A percentile compares a stretch with the other conserved stretches of the same genome.
Conservation (phyloP, 331 rosid genomes). For the Telfairia occidentalis region DNA sequence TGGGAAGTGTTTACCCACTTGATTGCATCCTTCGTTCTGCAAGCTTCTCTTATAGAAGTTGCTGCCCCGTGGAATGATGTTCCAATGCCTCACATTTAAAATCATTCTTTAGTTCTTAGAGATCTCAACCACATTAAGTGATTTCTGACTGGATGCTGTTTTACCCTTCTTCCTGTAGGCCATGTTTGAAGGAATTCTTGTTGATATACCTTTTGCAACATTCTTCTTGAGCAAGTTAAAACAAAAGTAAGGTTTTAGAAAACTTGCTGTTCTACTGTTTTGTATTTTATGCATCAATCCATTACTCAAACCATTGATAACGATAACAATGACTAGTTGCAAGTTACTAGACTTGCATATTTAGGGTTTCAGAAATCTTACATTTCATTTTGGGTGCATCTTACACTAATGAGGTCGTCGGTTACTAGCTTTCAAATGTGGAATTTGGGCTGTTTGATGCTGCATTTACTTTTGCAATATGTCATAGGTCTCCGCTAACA, state of each 20-base stretch:
- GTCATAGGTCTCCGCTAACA: neutral
- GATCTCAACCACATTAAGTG: neutral
- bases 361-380: neutral
- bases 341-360: neutral
- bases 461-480: neutral
- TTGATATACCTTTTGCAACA: slow-evolving; percentile 93
- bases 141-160: neutral
- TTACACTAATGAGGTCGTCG: neutral
- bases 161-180: slow-evolving; percentile 42
- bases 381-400: neutral
- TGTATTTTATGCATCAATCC: neutral
- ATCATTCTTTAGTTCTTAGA: neutral
- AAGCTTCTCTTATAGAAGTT: slow-evolving; percentile 1
- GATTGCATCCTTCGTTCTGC: neutral
- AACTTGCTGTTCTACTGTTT: neutral
- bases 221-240: slow-evolving; percentile 95
- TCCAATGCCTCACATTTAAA: neutral
- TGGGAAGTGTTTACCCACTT: neutral
- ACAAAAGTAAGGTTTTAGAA: slow-evolving; percentile 60
- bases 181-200: slow-evolving; percentile 98
- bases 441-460: neutral
- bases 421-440: neutral
- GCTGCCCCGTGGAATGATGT: neutral
- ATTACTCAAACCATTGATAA: neutral
- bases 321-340: neutral